Evolutionary conservation across 2,329 filamentous ascomycete genomes (phyloP), one percentile per base, ranked within the genome.

Genomic region (Macrophomina phaseolina): DNA sequence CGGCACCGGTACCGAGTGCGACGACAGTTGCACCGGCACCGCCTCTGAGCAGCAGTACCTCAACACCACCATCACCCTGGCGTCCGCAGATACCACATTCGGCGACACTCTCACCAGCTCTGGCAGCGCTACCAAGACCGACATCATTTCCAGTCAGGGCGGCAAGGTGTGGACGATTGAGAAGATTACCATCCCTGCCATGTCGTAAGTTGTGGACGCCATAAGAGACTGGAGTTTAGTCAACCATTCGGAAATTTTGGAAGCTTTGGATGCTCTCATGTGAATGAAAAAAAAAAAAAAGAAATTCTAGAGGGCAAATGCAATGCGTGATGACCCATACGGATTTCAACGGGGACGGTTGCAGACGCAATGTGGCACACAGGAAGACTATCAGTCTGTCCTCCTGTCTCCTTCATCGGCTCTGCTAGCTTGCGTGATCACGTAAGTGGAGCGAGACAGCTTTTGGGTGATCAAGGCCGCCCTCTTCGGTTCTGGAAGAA

Each of bases 1-100:
- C 58, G 76, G 79, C 49, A 81, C 79, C 1, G 79, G 79, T n/a
- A 82, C 79, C 2, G 78, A 81, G 68, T 82, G 80, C 52, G 69
- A 81, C 68, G 62, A 71, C 16, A 69, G 67, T 49, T 82, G 80
- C 71, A 76, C 73, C 0, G 77, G 76, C n/a, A 81, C 80, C n/a
- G 70, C 79, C 34, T 73, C 75, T 5, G 69, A 73, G 5, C 80
- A 82, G 71, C 71, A 73, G 16, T 81, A 82, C 68, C 64, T 75
- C 48, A 77, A 80, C 67, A 81, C 78, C 0, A 71, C 71, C n/a
- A 78, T 81, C 65, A 81, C 77, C 16, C 73, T 81, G 5, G 74
- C 73, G 0, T 69, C 70, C 5, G 73, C 76, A 0, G 79, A 77
- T 67, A 70, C 71, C 28, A 68, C 69, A 7, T 79, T 77, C 48